These are phyloP conservation scores for Stenocarpella maydis DNA, from an alignment of 2,329 filamentous ascomycete genomes.

Conservation along the genomic window DNA sequence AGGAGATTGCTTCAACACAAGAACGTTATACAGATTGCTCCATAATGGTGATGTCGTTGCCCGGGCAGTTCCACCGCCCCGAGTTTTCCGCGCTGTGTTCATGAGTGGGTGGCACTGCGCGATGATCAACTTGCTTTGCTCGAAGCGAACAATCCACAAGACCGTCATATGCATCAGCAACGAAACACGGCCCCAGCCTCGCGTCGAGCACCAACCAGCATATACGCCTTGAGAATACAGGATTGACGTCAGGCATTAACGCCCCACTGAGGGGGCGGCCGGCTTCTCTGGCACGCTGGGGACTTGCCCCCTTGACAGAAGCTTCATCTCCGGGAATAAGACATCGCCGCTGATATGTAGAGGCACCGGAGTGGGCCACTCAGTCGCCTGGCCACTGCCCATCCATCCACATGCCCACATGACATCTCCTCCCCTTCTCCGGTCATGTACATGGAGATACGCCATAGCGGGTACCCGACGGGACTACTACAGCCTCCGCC, in stretches of 20 bases:
- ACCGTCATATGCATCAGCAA: background rate
- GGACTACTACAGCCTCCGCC: background rate
- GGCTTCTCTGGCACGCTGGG: background rate
- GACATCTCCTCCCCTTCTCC: background rate
- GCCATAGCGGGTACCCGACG: constrained; percentile 1
- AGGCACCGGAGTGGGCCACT: constrained; percentile 3
- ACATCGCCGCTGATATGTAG: background rate
- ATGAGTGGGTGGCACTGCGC: background rate
- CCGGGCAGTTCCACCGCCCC: background rate
- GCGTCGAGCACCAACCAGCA: background rate
- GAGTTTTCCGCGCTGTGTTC: background rate
- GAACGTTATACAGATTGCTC: background rate
- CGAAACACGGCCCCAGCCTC: background rate
- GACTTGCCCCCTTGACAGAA: constrained; percentile 16
- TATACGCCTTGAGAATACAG: background rate
- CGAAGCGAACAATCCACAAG: background rate
- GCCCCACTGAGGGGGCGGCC: constrained; percentile 4
- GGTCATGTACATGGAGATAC: constrained; percentile 1
- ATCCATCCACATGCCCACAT: background rate
- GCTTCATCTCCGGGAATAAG: constrained; percentile 21
- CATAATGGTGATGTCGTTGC: background rate
- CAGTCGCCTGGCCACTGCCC: background rate
- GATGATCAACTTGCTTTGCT: background rate
- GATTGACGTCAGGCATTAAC: background rate
- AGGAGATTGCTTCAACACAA: background rate